These are phyloP conservation scores for Hypoxylon trugodes DNA, from an alignment of 495 filamentous ascomycete genomes.

Conservation along the genomic window DNA sequence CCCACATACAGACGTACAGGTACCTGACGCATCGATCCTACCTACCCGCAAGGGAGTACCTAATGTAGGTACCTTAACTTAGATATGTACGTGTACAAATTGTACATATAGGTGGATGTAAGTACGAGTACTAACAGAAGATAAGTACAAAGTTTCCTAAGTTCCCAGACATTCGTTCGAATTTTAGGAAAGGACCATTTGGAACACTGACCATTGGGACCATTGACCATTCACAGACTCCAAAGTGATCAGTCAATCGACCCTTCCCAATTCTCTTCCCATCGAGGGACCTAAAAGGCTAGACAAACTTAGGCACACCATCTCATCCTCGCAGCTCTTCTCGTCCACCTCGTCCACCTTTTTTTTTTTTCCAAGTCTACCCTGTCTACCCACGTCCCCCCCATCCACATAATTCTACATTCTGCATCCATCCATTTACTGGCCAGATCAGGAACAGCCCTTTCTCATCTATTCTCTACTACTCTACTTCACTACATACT, in stretches of 20 bases:
- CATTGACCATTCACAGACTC: constrained; percentile 31
- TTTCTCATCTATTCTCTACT: constrained; percentile 19
- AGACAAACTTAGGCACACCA: too few relatives aligned
- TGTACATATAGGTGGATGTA: constrained; percentile 8
- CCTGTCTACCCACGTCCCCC: too few relatives aligned
- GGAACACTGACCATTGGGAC: too few relatives aligned
- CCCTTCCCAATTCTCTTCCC: constrained; percentile 14
- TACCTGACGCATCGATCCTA: constrained; percentile 4
- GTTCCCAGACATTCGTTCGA: constrained; percentile 6
- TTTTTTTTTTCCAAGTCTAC: too few relatives aligned
- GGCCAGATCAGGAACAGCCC: constrained; percentile 43
- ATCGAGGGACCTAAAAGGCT: constrained; percentile 29
- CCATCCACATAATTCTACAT: too few relatives aligned
- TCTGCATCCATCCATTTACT: constrained; percentile 29
- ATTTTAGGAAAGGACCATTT: too few relatives aligned
- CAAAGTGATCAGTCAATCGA: constrained; percentile 39
- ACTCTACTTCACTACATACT: too few relatives aligned
- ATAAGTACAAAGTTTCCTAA: constrained; percentile 17
- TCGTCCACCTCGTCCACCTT: too few relatives aligned
- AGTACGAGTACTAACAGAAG: constrained; percentile 28
- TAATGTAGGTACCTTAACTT: constrained; percentile 19
- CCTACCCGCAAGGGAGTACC: not conserved
- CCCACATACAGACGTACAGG: not conserved
- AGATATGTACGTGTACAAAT: constrained; percentile 17
- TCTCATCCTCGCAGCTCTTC: constrained; percentile 29